Conservation (phyloP, 345 rosid genomes). For the Corchorus capsularis region DNA sequence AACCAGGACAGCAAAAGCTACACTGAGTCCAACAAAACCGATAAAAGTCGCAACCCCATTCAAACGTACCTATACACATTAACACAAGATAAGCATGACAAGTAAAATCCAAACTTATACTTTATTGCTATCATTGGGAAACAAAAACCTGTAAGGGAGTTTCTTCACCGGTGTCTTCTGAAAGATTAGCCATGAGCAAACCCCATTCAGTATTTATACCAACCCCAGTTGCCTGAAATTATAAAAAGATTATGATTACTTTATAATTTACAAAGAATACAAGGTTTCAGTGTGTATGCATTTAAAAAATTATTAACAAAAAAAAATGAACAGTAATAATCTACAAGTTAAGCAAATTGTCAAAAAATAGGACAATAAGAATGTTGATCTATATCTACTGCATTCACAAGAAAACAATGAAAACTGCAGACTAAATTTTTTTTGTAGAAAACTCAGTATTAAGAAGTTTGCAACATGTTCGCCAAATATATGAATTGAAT, state of each 20-base stretch:
- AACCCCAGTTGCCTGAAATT: conserved; percentile 78
- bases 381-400: not conserved
- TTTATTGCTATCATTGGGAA: not conserved
- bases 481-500: not conserved
- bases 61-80: conserved; percentile 70
- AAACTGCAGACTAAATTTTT: not conserved
- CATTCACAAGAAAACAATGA: not conserved
- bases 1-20: conserved; percentile 75
- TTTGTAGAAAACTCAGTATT: not conserved
- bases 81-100: conserved; percentile 17
- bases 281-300: not conserved
- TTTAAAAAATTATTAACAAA: not conserved
- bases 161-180: conserved; percentile 98
- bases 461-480: not conserved
- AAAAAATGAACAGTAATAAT: not conserved
- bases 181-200: conserved; percentile 90
- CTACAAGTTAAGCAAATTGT: not conserved
- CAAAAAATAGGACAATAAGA: not conserved
- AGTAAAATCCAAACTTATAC: conserved; percentile 18
- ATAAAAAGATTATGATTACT: not conserved
- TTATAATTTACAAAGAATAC: not conserved
- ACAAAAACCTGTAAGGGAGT: conserved; percentile 85
- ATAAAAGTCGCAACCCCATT: conserved; percentile 98
- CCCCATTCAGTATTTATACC: conserved; percentile 99
- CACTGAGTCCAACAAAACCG: conserved; percentile 88